Conservation (phyloP, 2,329 filamentous ascomycete genomes). For the Macrophomina pseudophaseolina region DNA sequence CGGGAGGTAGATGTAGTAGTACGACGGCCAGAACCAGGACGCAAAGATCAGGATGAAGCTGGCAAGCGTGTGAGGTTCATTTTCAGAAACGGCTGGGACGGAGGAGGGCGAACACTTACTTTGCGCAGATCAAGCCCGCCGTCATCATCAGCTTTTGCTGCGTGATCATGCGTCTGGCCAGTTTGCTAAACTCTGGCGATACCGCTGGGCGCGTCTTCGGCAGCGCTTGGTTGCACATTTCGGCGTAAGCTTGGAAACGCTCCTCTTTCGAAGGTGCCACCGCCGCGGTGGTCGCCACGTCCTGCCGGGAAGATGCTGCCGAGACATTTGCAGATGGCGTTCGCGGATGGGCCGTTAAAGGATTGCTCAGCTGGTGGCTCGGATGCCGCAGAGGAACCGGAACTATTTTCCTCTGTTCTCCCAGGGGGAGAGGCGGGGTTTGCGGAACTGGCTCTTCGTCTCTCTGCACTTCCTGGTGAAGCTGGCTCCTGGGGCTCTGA, state of each 20-base stretch:
- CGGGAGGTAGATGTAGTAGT: slow-evolving; percentile 51
- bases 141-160: slow-evolving; percentile 13
- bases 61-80: background rate
- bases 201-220: slow-evolving; percentile 9
- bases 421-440: background rate
- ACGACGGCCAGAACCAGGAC: slow-evolving; percentile 32
- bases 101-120: slow-evolving; percentile 11
- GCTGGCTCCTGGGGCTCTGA: background rate
- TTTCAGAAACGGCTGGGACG: too few relatives aligned
- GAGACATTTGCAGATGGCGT: background rate
- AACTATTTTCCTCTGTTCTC: background rate
- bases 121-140: background rate
- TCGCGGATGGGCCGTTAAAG: background rate
- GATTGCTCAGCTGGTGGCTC: slow-evolving; percentile 13
- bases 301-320: background rate
- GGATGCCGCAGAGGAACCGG: slow-evolving; percentile 5
- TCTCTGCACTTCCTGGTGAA: slow-evolving; percentile 5
- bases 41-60: slow-evolving; percentile 29
- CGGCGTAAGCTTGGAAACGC: background rate
- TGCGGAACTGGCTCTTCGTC: slow-evolving; percentile 6
- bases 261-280: background rate
- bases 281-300: slow-evolving; percentile 6
- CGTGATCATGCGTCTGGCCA: slow-evolving; percentile 2
- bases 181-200: slow-evolving; percentile 17
- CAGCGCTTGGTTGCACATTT: background rate